phyloP scores from a whole-genome alignment of 305 asterid species.

The Fraxinus paxiana region DNA sequence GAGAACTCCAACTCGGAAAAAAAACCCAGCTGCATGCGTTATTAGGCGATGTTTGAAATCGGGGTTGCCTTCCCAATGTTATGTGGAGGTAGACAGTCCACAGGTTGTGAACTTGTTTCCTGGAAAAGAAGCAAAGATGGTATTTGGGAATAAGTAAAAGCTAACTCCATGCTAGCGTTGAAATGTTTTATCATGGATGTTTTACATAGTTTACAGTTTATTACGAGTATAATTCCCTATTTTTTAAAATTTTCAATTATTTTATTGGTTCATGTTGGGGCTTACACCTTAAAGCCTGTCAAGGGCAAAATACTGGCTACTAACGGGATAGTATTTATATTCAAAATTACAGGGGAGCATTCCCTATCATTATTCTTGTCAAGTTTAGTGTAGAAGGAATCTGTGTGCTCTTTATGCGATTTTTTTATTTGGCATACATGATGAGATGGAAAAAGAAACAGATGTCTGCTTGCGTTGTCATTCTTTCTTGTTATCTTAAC shows the following conservation, averaged over 20 bases:
- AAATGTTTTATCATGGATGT: not conserved
- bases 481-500: constrained; percentile 17
- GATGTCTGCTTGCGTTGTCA: not conserved
- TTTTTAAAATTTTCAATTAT: not conserved
- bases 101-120: not conserved
- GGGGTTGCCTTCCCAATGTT: not conserved
- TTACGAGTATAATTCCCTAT: not conserved
- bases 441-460: constrained; percentile 10
- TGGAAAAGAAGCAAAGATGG: not conserved
- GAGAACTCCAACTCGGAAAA: not conserved
- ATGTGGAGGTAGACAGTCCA: not conserved
- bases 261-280: not conserved
- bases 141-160: not conserved
- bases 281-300: not conserved
- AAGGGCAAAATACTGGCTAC: not conserved
- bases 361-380: not conserved
- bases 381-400: not conserved
- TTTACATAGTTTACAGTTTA: not conserved
- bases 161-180: not conserved
- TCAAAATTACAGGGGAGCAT: not conserved
- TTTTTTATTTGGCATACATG: not conserved
- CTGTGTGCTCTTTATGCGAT: not conserved
- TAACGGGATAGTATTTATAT: not conserved
- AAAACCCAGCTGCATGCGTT: not conserved
- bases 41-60: not conserved